phyloP scores from a whole-genome alignment of 73 alveolate genomes.

The Effrenium voratum region DNA sequence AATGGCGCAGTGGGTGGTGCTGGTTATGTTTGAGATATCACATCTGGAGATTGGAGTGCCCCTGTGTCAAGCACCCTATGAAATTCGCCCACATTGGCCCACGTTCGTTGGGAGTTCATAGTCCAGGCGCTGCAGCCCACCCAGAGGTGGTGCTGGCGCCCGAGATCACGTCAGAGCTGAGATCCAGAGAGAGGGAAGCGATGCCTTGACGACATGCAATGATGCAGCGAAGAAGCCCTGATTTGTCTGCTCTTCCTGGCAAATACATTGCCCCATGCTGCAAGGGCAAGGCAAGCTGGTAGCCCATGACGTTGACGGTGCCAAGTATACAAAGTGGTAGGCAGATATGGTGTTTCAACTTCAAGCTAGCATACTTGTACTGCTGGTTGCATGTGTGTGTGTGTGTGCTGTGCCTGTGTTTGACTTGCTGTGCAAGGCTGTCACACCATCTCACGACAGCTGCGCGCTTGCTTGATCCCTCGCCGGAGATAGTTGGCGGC shows the following conservation, averaged over 20 bases:
- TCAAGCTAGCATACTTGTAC: no score
- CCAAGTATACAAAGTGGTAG: background rate
- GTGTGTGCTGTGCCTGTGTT: background rate
- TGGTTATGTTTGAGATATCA: background rate
- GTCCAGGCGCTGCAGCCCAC: background rate
- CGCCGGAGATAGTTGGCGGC: background rate
- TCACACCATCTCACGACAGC: conserved; percentile 30
- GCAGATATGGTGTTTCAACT: background rate
- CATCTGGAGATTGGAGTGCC: background rate
- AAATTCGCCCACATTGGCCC: background rate
- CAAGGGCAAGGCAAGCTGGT: no score
- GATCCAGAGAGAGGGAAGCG: background rate
- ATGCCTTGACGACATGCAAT: background rate
- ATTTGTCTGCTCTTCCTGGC: no score
- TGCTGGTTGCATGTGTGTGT: no score
- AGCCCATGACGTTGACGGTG: background rate
- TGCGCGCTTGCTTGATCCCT: background rate
- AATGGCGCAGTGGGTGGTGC: background rate
- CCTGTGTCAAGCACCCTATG: background rate
- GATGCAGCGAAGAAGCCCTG: background rate
- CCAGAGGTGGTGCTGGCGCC: background rate
- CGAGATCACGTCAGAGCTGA: background rate
- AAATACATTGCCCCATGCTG: no score
- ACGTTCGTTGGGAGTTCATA: background rate
- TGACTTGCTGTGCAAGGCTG: background rate